Evolutionary conservation across 1,139 yeast species (phyloP), one percentile per base, ranked within the genome.

Genomic region (Meyerozyma athensensis): DNA sequence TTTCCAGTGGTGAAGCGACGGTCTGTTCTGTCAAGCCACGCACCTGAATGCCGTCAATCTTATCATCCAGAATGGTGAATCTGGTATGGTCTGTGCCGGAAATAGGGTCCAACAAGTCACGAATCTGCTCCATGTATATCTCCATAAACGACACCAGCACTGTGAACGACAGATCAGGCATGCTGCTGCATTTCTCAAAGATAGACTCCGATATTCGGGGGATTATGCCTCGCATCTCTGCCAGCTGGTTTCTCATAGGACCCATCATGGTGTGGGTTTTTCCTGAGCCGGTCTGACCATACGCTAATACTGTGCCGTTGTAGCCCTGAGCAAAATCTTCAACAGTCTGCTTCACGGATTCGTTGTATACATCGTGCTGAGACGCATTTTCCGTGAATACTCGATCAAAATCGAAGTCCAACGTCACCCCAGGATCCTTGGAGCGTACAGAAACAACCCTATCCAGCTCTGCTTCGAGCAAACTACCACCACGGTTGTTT

Each of bases 281-380:
- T 3, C 96, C 96, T 1, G 94, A 76, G 0, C 95, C 94, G 0
- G 95, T 83, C 54, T 86, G 96, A 6, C 96, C 97, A 57, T 86
- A 89, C 1, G 95, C 90, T 33, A 89, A 62, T 0, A 89, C 81
- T 0, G 96, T 81, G 16, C 94, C 92, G 56, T 89, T 86, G 54
- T 84, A 86, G 0, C 97, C 97, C 30, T 73, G 69, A 44, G 86
- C 70, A 28, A 86, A 67, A 47, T 83, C 92, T 35, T 79, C 81
- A 3, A 81, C 81, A 3, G 78, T 78, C 33, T 70, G 76, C 34
- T 62, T 55, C 12, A 83, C 71, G 2, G 86, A 73, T 51, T 71
- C 77, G 7, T 79, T 71, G 53, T 80, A 86, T 3, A 89, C 63
- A 8, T 81, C 81, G n/a, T 53, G 47, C 52, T 84, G 95, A 1